Evolutionary conservation across 768 basidiomycete species (phyloP).

Genomic region (Pleurotus tuoliensis): DNA sequence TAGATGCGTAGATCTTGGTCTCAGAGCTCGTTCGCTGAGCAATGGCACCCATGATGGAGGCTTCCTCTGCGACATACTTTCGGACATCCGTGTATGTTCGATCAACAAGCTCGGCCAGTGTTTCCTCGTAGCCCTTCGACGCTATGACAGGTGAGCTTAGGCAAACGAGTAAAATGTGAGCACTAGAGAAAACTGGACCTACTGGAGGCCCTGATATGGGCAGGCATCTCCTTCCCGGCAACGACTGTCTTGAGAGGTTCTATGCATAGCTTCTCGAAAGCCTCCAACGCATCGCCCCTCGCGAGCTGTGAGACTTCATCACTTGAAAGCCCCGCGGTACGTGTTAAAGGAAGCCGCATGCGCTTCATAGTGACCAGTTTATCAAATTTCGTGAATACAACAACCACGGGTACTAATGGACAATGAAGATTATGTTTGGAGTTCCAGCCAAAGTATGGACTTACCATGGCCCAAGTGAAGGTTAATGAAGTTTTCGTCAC

Average conservation of each 20-base stretch:
- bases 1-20: constrained; percentile 19
- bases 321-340: background rate
- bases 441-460: background rate
- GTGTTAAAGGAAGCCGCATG: background rate
- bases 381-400: constrained; percentile 32
- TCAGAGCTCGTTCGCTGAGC: constrained; percentile 19
- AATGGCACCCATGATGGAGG: constrained; percentile 17
- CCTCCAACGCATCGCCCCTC: background rate
- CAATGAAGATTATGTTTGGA: background rate
- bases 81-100: constrained; percentile 1
- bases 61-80: constrained; percentile 15
- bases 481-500: constrained; percentile 21
- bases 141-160: background rate
- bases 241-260: background rate
- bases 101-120: constrained; percentile 4
- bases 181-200: background rate
- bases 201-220: constrained; percentile 1
- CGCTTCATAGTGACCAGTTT: constrained; percentile 12
- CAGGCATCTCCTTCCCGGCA: background rate
- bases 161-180: background rate
- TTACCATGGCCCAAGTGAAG: constrained; percentile 15
- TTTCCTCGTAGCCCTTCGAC: background rate
- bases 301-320: background rate
- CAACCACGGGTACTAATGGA: constrained; percentile 24
- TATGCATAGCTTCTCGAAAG: constrained; percentile 4